These are phyloP conservation scores for Zymoseptoria tritici DNA, from an alignment of 2,329 filamentous ascomycete species.

Conservation along the genomic window DNA sequence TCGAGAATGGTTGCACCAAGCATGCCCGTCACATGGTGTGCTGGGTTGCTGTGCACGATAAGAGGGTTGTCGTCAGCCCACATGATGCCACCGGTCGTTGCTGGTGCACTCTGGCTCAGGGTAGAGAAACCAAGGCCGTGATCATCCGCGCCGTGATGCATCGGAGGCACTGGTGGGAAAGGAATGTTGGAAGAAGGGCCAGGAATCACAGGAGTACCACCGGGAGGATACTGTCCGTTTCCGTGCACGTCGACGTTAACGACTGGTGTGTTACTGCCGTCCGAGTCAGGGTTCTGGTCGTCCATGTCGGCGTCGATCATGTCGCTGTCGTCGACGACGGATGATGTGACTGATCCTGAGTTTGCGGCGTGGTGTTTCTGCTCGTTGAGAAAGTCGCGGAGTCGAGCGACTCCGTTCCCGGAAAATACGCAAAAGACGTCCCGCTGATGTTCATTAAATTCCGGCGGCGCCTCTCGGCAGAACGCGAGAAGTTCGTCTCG, in stretches of 20 bases:
- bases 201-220: slow-evolving; percentile 21
- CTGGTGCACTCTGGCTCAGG: slow-evolving; percentile 26
- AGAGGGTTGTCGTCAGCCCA: slow-evolving; percentile 13
- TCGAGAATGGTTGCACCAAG: slow-evolving; percentile 33
- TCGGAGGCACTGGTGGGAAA: slow-evolving; percentile 5
- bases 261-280: slow-evolving; percentile 26
- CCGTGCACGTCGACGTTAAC: slow-evolving; percentile 23
- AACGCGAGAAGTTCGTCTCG: slow-evolving; percentile 75
- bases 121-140: slow-evolving; percentile 7
- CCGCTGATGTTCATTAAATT: slow-evolving; percentile 92
- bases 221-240: slow-evolving; percentile 14
- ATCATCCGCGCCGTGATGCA: slow-evolving; percentile 1
- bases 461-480: slow-evolving; percentile 79
- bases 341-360: slow-evolving; percentile 15
- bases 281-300: slow-evolving; percentile 20
- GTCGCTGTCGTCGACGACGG: slow-evolving; percentile 22
- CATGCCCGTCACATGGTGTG: slow-evolving; percentile 32
- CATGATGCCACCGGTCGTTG: slow-evolving; percentile 18
- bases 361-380: slow-evolving; percentile 16
- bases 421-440: slow-evolving; percentile 98
- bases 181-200: slow-evolving; percentile 13
- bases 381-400: slow-evolving; percentile 70
- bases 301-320: slow-evolving; percentile 27
- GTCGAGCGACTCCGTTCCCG: slow-evolving; percentile 67
- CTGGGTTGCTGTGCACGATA: slow-evolving; percentile 13